These are phyloP conservation scores for Purshia tridentata DNA, from an alignment of 306 rosid genomes.

Conservation along the genomic window DNA sequence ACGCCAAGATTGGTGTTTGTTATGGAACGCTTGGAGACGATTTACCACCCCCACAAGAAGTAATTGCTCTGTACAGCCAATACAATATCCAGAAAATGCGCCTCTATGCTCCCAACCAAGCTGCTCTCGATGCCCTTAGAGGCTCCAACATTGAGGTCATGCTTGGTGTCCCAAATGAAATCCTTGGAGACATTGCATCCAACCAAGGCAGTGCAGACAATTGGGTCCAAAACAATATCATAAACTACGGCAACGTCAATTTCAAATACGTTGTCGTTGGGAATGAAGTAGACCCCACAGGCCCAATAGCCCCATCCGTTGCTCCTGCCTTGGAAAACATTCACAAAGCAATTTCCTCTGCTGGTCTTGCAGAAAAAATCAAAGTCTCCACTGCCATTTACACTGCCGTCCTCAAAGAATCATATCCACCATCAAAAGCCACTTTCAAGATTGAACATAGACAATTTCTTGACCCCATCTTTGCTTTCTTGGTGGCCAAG, in stretches of 20 bases:
- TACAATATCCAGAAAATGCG: conserved; percentile 42
- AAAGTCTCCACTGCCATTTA: conserved; percentile 20
- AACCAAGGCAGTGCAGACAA: not conserved
- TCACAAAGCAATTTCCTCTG: conserved; percentile 9
- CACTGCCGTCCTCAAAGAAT: not conserved
- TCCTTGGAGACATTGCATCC: not conserved
- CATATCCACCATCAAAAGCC: conserved; percentile 21
- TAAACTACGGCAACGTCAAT: conserved; percentile 1
- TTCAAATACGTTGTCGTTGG: conserved; percentile 24
- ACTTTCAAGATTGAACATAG: not conserved
- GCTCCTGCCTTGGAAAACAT: conserved; percentile 14
- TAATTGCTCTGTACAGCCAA: conserved; percentile 34
- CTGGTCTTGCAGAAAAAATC: conserved; percentile 10
- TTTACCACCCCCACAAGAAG: conserved; percentile 43
- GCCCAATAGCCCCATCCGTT: not conserved
- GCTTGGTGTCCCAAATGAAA: not conserved
- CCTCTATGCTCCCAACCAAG: conserved; percentile 34
- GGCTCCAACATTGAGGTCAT: conserved; percentile 40
- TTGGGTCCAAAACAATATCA: conserved; percentile 18
- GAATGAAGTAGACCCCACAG: not conserved
- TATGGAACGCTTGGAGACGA: conserved; percentile 44
- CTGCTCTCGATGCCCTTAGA: conserved; percentile 43
- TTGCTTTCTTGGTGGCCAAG: conserved; percentile 8
- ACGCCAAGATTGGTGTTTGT: conserved; percentile 55
- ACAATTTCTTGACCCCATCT: not conserved